These are phyloP conservation scores for Calonectria pauciramosa DNA, from an alignment of 2,329 filamentous ascomycete genomes.

Conservation along the genomic window DNA sequence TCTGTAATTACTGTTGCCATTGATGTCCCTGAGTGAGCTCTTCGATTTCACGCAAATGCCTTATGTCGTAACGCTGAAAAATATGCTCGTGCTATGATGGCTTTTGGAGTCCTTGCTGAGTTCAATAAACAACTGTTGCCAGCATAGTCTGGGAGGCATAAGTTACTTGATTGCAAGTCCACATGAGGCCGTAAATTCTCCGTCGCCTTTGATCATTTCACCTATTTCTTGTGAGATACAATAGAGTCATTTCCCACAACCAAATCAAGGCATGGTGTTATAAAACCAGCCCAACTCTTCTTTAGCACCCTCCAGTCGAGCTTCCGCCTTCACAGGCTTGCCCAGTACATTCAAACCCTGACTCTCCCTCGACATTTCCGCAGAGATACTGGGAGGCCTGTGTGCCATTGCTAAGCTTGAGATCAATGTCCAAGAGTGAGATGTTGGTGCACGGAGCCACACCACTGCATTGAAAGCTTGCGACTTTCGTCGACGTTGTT, in stretches of 20 bases:
- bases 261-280: background rate
- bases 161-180: too few relatives aligned
- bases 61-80: too few relatives aligned
- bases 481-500: background rate
- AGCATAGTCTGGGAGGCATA: too few relatives aligned
- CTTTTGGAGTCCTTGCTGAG: too few relatives aligned
- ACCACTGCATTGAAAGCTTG: background rate
- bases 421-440: background rate
- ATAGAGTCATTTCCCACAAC: too few relatives aligned
- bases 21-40: too few relatives aligned
- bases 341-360: background rate
- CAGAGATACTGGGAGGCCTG: background rate
- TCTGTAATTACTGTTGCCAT: too few relatives aligned
- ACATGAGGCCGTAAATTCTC: background rate
- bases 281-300: rapidly evolving
- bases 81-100: too few relatives aligned
- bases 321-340: background rate
- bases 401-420: background rate
- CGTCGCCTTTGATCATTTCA: background rate
- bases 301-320: background rate
- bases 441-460: background rate
- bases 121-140: too few relatives aligned
- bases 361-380: background rate
- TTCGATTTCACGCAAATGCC: too few relatives aligned
- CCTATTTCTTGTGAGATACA: background rate